phyloP scores from a whole-genome alignment of 768 basidiomycete genomes.

The Phylloporus rhodoxanthus region DNA sequence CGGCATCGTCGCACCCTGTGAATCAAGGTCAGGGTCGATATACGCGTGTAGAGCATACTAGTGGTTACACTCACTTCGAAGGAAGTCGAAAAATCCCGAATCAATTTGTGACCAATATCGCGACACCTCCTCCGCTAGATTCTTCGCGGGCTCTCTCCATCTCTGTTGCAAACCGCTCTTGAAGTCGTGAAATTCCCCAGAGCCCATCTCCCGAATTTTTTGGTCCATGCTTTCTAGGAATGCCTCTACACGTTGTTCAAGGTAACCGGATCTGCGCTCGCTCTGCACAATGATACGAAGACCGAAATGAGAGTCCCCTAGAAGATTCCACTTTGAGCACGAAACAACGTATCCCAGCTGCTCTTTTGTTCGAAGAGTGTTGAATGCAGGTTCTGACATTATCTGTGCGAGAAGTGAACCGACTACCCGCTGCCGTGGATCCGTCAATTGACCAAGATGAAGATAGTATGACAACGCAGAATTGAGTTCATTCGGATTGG shows the following conservation, averaged over 20 bases:
- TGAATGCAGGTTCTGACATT: conserved; percentile 86
- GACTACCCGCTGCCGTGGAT: conserved; percentile 60
- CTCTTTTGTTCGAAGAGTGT: conserved; percentile 86
- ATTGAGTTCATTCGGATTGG: conserved; percentile 84
- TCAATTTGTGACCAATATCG: conserved; percentile 67
- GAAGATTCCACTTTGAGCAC: conserved; percentile 48
- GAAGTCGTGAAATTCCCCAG: conserved; percentile 73
- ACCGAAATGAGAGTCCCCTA: conserved; percentile 67
- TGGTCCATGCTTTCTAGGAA: conserved; percentile 75
- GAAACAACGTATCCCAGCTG: conserved; percentile 93
- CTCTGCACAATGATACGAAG: conserved; percentile 84
- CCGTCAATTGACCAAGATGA: conserved; percentile 64
- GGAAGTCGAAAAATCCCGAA: conserved; percentile 82
- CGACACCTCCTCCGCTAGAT: conserved; percentile 73
- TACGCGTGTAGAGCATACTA: not conserved
- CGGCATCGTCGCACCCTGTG: conserved; percentile 69
- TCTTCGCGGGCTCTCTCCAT: conserved; percentile 85
- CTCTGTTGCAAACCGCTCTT: conserved; percentile 70
- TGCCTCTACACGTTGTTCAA: conserved; percentile 84
- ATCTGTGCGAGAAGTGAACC: conserved; percentile 76
- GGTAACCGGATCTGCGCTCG: conserved; percentile 70
- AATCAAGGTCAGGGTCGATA: not conserved
- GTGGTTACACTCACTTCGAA: conserved; percentile 57
- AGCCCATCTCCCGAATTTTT: conserved; percentile 61
- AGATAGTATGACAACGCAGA: conserved; percentile 82